A percentile compares a stretch with the other conserved stretches of the same genome.
Evolutionary conservation across 306 rosid species (phyloP).

Genomic region (Gleditsia sinensis): DNA sequence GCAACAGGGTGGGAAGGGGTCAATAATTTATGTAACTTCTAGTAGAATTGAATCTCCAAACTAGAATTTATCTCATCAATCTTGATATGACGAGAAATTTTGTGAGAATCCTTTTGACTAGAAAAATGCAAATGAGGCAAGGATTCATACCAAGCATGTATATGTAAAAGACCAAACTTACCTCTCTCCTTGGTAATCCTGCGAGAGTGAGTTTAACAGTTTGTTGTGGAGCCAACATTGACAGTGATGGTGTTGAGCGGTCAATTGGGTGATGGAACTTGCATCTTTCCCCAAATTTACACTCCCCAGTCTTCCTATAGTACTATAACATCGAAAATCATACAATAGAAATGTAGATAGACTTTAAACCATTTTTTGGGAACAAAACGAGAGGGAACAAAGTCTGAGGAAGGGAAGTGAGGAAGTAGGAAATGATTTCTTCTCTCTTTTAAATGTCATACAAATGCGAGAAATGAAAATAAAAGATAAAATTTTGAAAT

Average conservation of each 20-base stretch:
- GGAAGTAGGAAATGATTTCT: neutral
- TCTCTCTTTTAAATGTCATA: neutral
- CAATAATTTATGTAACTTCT: conserved; percentile 6
- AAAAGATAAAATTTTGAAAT: neutral
- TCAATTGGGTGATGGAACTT: conserved; percentile 88
- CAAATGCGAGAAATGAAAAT: neutral
- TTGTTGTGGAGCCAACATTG: conserved; percentile 48
- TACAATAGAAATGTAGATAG: conserved; percentile 6
- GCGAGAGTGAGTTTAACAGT: conserved; percentile 82
- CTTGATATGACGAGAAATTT: neutral
- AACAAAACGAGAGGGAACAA: conserved; percentile 1
- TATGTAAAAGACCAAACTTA: conserved; percentile 32
- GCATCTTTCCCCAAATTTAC: conserved; percentile 87
- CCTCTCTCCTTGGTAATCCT: conserved; percentile 98
- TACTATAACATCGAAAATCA: conserved; percentile 46
- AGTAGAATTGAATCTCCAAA: conserved; percentile 9
- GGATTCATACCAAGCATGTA: conserved; percentile 2
- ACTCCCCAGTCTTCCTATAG: conserved; percentile 94
- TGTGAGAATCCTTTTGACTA: neutral
- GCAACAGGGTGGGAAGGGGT: no score
- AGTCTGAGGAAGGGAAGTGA: neutral
- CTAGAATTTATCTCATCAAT: neutral
- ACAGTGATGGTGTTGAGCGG: conserved; percentile 63
- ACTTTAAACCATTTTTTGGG: neutral
- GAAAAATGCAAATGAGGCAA: conserved; percentile 7